A percentile compares a stretch with the other conserved stretches of the same genome.
These are phyloP conservation scores for Fusarium citri DNA, from an alignment of 2,329 filamentous ascomycete genomes.

Conservation along the genomic window DNA sequence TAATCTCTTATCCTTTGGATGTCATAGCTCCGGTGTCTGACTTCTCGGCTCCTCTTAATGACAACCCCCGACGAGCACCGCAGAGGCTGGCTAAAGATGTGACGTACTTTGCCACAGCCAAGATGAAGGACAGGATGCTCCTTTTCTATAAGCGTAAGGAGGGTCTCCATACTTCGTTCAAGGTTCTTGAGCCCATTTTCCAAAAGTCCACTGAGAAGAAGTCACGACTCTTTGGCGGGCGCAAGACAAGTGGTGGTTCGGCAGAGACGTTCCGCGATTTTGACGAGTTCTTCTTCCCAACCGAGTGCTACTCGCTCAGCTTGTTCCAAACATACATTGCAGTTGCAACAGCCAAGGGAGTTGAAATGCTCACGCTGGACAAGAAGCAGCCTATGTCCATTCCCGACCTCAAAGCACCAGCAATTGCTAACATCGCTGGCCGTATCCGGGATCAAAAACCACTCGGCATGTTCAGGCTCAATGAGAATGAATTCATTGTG, in stretches of 20 bases:
- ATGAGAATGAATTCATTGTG: conserved; percentile 90
- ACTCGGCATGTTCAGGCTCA: conserved; percentile 95
- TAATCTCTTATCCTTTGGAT: conserved; percentile 95
- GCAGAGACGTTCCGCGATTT: conserved; percentile 98
- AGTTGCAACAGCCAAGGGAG: conserved; percentile 89
- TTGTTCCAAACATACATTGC: conserved; percentile 95
- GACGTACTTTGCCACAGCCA: conserved; percentile 93
- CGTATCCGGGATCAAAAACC: conserved; percentile 87
- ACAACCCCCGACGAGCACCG: conserved; percentile 85
- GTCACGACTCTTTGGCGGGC: conserved; percentile 72
- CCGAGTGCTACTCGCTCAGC: conserved; percentile 94
- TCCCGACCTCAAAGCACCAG: conserved; percentile 82
- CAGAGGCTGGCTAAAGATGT: conserved; percentile 94
- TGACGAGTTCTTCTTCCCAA: conserved; percentile 98
- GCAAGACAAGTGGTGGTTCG: conserved; percentile 71
- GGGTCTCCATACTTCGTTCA: conserved; percentile 92
- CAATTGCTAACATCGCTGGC: conserved; percentile 85
- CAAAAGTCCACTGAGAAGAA: conserved; percentile 91
- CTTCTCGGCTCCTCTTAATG: conserved; percentile 71
- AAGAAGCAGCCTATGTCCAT: conserved; percentile 97
- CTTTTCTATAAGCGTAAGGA: conserved; percentile 98
- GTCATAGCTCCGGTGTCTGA: conserved; percentile 75
- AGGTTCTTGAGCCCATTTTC: conserved; percentile 93
- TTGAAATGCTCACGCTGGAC: conserved; percentile 95
- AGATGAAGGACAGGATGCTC: conserved; percentile 95